phyloP scores from a whole-genome alignment of 1,139 yeast genomes.

The Pichia sp. region DNA sequence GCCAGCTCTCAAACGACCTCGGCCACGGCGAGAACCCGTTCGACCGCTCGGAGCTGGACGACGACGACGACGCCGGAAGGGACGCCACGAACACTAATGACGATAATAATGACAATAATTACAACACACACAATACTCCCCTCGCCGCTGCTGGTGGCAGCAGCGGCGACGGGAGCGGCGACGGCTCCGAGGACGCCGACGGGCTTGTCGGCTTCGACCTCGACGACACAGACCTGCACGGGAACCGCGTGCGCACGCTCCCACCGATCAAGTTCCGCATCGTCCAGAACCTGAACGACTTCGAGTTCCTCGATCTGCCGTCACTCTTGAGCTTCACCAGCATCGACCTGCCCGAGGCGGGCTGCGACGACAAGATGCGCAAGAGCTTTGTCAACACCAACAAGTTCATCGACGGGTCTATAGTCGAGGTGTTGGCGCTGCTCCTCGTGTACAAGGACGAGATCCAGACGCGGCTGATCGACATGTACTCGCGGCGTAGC shows the following conservation, averaged over 20 bases:
- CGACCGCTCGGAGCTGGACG: conserved; percentile 32
- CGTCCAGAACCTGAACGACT: conserved; percentile 54
- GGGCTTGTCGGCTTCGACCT: conserved; percentile 2
- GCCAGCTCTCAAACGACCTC: background rate
- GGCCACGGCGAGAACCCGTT: conserved; percentile 27
- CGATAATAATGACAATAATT: conserved; percentile 6
- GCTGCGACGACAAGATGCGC: conserved; percentile 17
- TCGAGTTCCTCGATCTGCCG: conserved; percentile 33
- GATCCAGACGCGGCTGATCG: conserved; percentile 30
- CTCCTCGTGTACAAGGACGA: conserved; percentile 32
- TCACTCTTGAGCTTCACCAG: conserved; percentile 25
- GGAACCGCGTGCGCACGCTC: conserved; percentile 28
- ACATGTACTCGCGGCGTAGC: conserved; percentile 30
- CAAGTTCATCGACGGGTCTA: conserved; percentile 28
- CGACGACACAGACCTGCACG: background rate
- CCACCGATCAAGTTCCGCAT: conserved; percentile 52
- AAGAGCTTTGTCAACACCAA: conserved; percentile 28
- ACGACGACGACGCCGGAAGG: background rate
- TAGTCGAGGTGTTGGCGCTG: conserved; percentile 28
- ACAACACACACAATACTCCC: background rate
- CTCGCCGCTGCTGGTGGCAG: background rate
- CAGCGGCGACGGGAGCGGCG: conserved; percentile 3
- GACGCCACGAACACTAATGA: background rate
- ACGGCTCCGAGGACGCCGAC: background rate
- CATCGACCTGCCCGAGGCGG: conserved; percentile 15